A percentile compares a stretch with the other conserved stretches of the same genome.
phyloP scores from a whole-genome alignment of 768 basidiomycete species.

The Collybia sp. region DNA sequence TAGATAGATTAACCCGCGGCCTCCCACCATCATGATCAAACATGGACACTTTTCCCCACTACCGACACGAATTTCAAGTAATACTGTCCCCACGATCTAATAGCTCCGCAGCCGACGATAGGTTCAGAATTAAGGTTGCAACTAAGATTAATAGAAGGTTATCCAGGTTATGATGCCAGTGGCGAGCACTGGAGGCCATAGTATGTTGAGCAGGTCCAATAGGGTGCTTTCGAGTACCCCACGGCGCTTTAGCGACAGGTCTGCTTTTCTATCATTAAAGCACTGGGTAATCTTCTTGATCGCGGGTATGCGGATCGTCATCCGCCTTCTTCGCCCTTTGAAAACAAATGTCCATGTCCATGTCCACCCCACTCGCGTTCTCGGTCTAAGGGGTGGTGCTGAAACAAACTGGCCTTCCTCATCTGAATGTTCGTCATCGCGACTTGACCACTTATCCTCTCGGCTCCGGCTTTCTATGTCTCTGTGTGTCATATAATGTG shows the following conservation, averaged over 20 bases:
- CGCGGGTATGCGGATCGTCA: conserved; percentile 41
- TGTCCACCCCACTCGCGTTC: conserved; percentile 19
- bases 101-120: not conserved
- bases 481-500: conserved; percentile 39
- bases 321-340: conserved; percentile 47
- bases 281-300: conserved; percentile 12
- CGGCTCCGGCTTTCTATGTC: too few species aligned
- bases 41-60: too few species aligned
- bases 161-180: conserved; percentile 36
- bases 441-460: conserved; percentile 14
- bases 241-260: conserved; percentile 13
- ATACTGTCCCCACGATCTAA: too few species aligned
- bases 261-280: conserved; percentile 8
- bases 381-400: conserved; percentile 22
- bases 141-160: conserved; percentile 15
- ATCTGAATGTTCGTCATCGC: conserved; percentile 39
- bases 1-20: too few species aligned
- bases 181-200: conserved; percentile 29
- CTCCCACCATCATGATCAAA: too few species aligned
- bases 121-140: conserved; percentile 3
- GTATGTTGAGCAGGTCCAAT: conserved; percentile 32
- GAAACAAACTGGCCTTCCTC: conserved; percentile 56
- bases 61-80: too few species aligned
- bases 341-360: conserved; percentile 56
- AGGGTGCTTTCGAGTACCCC: conserved; percentile 28